Evolutionary conservation across 257 asterid genomes (phyloP), one percentile per base, ranked within the genome.

Genomic region (Ocimum tenuiflorum): DNA sequence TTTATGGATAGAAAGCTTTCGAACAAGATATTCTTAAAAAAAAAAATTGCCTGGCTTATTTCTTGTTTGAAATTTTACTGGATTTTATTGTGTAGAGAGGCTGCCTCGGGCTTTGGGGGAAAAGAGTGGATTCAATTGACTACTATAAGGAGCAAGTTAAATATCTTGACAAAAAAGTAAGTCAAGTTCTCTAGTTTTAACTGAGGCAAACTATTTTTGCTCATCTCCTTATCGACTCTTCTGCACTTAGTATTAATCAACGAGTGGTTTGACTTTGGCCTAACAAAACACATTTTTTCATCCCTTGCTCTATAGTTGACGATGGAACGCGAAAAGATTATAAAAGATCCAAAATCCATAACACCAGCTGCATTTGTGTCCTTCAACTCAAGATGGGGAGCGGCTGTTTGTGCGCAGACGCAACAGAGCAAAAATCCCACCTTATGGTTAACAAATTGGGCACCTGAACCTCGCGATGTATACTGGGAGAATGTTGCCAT

Each of bases 341-440:
- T 90, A 17, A 85, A 88, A 61, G 95, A 94, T 66, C 73, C 96
- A 3, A 86, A 86, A 68, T 75, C 79, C 24, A 33, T 88, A 62
- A 85, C 78, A 20, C 79, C 95, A 4, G 94, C 95, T 60, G 89
- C 97, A 60, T 94, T 94, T 74, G 99, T 94, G 38, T 90, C 99
- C 0, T 94, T 94, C 78, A 79, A 83, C 71, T 82, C 99, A 13
- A 86, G 97, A 78, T 88, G 99, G 82, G 99, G 91, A 39, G 99
- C 97, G 42, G 95, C 97, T 60, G 95, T 94, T 67, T 90, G 97
- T 82, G 97, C 97, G 42, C 99, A 94, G 76, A 90, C 99, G 75
- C 91, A 82, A 58, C 99, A 94, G 74, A 88, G 95, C 88, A 88
- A 84, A 63, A 94, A 86, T 38, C 99, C 99, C 11, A 90, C 95